These are phyloP conservation scores for Saraca asoca DNA, from an alignment of 331 rosid genomes.

Conservation along the genomic window DNA sequence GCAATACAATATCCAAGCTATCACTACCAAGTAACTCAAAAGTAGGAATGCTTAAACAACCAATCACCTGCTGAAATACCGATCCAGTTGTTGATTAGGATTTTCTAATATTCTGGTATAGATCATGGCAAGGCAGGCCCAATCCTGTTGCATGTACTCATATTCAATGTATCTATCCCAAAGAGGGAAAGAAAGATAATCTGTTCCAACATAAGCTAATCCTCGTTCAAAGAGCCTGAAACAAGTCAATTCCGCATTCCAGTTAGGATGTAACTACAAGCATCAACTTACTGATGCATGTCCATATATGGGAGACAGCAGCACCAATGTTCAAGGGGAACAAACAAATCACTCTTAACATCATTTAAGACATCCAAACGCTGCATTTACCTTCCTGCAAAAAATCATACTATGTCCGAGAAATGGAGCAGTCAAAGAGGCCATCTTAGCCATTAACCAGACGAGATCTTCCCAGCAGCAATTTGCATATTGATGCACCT, in stretches of 20 bases:
- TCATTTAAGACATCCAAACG: slow-evolving; percentile 92
- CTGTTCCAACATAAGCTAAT: slow-evolving; percentile 93
- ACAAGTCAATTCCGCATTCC: slow-evolving; percentile 33
- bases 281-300: slow-evolving; percentile 48
- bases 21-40: not conserved
- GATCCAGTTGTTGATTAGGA: slow-evolving; percentile 95
- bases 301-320: slow-evolving; percentile 66
- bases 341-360: slow-evolving; percentile 89
- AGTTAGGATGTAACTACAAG: slow-evolving; percentile 45
- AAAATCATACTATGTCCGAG: slow-evolving; percentile 89
- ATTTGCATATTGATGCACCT: slow-evolving; percentile 94
- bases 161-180: slow-evolving; percentile 99
- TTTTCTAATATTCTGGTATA: slow-evolving; percentile 87
- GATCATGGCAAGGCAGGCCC: slow-evolving; percentile 87
- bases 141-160: slow-evolving; percentile 95
- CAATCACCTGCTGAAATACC: slow-evolving; percentile 84
- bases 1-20: slow-evolving; percentile 2
- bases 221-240: slow-evolving; percentile 99
- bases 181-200: slow-evolving; percentile 87
- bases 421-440: slow-evolving; percentile 97
- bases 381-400: slow-evolving; percentile 99
- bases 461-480: slow-evolving; percentile 99
- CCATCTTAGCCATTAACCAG: slow-evolving; percentile 97
- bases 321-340: slow-evolving; percentile 66
- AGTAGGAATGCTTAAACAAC: not conserved